phyloP scores from a whole-genome alignment of 257 asterid species.

The Scutellaria galericulata region DNA sequence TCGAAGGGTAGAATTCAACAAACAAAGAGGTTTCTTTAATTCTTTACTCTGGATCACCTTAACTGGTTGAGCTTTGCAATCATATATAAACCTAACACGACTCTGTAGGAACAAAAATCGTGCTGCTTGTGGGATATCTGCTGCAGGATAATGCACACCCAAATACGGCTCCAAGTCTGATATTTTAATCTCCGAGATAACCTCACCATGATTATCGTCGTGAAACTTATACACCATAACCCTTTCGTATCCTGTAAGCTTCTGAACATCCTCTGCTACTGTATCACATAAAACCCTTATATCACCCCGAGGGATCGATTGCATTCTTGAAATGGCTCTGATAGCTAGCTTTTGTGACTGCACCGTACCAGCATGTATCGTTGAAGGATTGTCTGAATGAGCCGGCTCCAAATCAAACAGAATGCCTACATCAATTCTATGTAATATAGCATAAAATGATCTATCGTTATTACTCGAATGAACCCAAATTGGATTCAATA shows the following conservation, averaged over 20 bases:
- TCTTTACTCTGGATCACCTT: conserved; percentile 56
- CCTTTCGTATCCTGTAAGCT: conserved; percentile 67
- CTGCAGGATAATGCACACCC: conserved; percentile 75
- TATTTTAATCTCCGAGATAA: conserved; percentile 62
- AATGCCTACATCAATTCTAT: conserved; percentile 67
- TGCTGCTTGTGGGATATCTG: conserved; percentile 71
- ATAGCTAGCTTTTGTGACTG: too few relatives aligned
- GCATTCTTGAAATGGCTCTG: conserved; percentile 1
- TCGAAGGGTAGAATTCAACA: conserved; percentile 70
- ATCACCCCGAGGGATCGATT: conserved; percentile 62
- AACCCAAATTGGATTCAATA: conserved; percentile 66
- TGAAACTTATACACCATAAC: conserved; percentile 75
- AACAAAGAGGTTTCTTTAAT: conserved; percentile 54
- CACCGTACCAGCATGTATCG: conserved; percentile 55
- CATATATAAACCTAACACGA: conserved; percentile 59
- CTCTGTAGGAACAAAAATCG: conserved; percentile 67
- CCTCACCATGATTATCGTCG: conserved; percentile 71
- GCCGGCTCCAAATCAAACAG: conserved; percentile 79
- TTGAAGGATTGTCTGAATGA: conserved; percentile 49
- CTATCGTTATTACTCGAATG: conserved; percentile 45
- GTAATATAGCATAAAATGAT: conserved; percentile 70
- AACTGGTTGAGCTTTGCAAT: conserved; percentile 54
- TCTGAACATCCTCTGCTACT: conserved; percentile 64
- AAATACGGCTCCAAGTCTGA: conserved; percentile 65
- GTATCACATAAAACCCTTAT: conserved; percentile 58